Conservation (phyloP, 495 filamentous ascomycete species). For the Aspergillus leporis region DNA sequence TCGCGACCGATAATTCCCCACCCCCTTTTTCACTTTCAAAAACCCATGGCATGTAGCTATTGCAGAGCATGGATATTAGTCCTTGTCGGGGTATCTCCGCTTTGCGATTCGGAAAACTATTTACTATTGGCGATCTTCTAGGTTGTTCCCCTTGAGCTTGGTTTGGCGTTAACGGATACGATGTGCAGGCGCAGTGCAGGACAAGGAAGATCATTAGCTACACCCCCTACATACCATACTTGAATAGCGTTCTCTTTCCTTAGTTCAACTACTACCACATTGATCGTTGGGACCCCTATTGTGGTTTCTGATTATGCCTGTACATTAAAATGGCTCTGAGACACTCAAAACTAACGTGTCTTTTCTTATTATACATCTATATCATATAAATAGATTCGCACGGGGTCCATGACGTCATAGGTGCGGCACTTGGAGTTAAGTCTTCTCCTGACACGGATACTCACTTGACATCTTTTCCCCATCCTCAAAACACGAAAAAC, state of each 20-base stretch:
- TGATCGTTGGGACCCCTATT: no score
- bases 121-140: constrained; percentile 42
- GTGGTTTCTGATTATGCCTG: no score
- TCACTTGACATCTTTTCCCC: not conserved
- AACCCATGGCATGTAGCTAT: constrained; percentile 11
- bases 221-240: not conserved
- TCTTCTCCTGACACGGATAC: not conserved
- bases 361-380: no score
- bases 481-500: not conserved
- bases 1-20: constrained; percentile 38
- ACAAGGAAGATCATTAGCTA: not conserved
- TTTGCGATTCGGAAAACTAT: constrained; percentile 29
- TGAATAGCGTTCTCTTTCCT: no score
- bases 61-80: constrained; percentile 7
- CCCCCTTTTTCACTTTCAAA: constrained; percentile 14
- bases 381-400: not conserved
- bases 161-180: constrained; percentile 33
- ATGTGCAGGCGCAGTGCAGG: constrained; percentile 10
- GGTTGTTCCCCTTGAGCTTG: constrained; percentile 30
- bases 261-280: no score
- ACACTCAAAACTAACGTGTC: no score
- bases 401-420: not conserved
- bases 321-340: no score
- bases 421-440: not conserved
- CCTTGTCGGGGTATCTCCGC: constrained; percentile 20